Base-by-base conservation (phyloP, 179 eudicot genomes). In the Pouteria campechiana region DNA sequence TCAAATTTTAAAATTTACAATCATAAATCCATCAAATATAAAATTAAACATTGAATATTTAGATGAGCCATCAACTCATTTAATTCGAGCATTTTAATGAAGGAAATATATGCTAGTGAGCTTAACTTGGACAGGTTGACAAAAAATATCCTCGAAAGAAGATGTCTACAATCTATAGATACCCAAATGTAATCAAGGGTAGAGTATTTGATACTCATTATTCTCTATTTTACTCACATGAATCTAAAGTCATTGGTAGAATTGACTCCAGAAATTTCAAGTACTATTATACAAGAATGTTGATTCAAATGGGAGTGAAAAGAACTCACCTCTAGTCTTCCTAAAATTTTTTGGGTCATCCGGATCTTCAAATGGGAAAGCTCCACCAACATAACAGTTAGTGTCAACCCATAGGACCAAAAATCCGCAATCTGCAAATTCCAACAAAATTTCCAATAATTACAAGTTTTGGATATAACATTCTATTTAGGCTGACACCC, bases 371-470 rank as follows among this genome's bases (percentile, higher is more conserved):
- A 83, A 83, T 41, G 93, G 93, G 67, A 78, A 83, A 28, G 67
- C 83, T 63, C 93, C 7, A 83, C 88, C 48, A 83, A 58, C 93
- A 83, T 83, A 50, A 83, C 93, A 27, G 73, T 78, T 6, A 83
- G 60, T 14, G 93, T 83, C 50, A 83, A 87, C 33, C 93, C 93
- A 52, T 81, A 73, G 0, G 93, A 83, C 93, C 93, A 83, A 41
- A 83, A 87, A 71, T 83, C 93, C 33, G 93, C 83, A 37, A 83
- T 73, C 93, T 83, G 52, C 36, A 63, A 10, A 16, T 13, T 1
- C 31, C 9, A 24, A 24, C 17, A 24, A 25, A 18, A 24, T 7
- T 12, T 6, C 6, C n/a, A n/a, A n/a, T n/a, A n/a, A n/a, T n/a
- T n/a, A n/a, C n/a, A n/a, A n/a, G n/a, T n/a, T n/a, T n/a, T n/a